phyloP scores from a whole-genome alignment of 176 grass and related monocot genomes.

The Zizania latifolia region DNA sequence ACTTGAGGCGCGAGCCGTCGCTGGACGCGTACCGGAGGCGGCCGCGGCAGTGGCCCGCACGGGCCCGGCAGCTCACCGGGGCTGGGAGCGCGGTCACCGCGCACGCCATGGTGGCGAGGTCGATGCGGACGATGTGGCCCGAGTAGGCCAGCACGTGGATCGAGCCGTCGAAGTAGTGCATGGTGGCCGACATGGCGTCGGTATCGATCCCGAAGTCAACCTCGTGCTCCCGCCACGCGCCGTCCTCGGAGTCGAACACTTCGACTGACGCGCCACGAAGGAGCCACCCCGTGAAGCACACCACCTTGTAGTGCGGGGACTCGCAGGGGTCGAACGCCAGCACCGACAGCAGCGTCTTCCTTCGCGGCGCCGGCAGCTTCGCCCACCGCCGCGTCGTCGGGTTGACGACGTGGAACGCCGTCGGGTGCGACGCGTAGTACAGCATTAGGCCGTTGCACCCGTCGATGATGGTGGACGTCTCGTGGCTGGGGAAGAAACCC shows the following conservation, averaged over 20 bases:
- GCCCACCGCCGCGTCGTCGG: conserved; percentile 60
- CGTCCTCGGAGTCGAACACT: conserved; percentile 55
- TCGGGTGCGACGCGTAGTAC: conserved; percentile 29
- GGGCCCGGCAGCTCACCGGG: conserved; percentile 44
- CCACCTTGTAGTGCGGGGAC: conserved; percentile 53
- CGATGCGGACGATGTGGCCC: conserved; percentile 51
- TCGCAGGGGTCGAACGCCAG: conserved; percentile 64
- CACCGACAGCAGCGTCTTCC: conserved; percentile 55
- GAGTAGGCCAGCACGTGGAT: conserved; percentile 75
- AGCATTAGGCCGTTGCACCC: conserved; percentile 84
- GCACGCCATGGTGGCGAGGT: conserved; percentile 46
- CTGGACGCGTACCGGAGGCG: conserved; percentile 49
- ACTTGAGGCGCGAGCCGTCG: conserved; percentile 42
- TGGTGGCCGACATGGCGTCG: conserved; percentile 75
- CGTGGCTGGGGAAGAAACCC: conserved; percentile 65
- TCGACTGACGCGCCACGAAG: conserved; percentile 52
- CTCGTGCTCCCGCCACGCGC: conserved; percentile 41
- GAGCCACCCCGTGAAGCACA: conserved; percentile 61
- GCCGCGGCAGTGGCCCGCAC: conserved; percentile 54
- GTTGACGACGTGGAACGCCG: conserved; percentile 74
- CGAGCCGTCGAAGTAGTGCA: conserved; percentile 53
- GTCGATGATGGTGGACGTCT: conserved; percentile 64
- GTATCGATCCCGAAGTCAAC: conserved; percentile 58
- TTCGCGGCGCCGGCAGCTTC: conserved; percentile 29
- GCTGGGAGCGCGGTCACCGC: conserved; percentile 55